Base-by-base conservation (phyloP, 495 filamentous ascomycete species). In the Aspergillus diversus region DNA sequence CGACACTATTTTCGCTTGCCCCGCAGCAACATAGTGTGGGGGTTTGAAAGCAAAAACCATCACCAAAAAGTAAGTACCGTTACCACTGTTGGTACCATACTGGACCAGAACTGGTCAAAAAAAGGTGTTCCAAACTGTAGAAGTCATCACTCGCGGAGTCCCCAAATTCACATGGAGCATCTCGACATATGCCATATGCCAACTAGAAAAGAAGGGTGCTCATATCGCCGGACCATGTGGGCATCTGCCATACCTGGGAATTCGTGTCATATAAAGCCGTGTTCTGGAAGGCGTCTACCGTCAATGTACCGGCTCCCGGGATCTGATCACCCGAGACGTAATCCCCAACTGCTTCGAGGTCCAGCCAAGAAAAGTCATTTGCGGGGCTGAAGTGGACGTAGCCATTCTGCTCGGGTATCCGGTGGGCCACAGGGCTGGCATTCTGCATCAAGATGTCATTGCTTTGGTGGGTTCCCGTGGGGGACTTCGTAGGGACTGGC, bases 351-450 rank as follows among this genome's bases (percentile, higher is more conserved):
- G 83, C 83, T 63, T 82, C 77, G 33, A 86, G 70, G 70, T 86
- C 82, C 5, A 84, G 75, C 83, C 83, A 86, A 2, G 82, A 83
- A 68, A 86, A 86, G 53, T 86, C 83, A 43, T 84, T 81, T 2
- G 79, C 79, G 7, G 78, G 80, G 42, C 81, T 81, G 59, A 77
- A 80, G 53, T 82, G 73, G 59, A 80, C 75, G 34, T 81, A 81
- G 13, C 63, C 64, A 21, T 59, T 66, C 16, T 69, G 64, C 7
- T 77, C 73, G 17, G 75, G 55, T 33, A 76, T 65, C n/a, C 61
- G 72, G 33, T 75, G 71, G 3, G 69, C 16, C 1, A 78, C 53
- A 13, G 71, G 37, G 51, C 55, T 63, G 9, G 57, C 63, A 51
- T 63, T 70, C 55, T 73, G 77, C 61, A 78, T 66, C 21, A 67